Conservation (phyloP, 2,329 filamentous ascomycete genomes). For the Dissoconium aciculare region DNA sequence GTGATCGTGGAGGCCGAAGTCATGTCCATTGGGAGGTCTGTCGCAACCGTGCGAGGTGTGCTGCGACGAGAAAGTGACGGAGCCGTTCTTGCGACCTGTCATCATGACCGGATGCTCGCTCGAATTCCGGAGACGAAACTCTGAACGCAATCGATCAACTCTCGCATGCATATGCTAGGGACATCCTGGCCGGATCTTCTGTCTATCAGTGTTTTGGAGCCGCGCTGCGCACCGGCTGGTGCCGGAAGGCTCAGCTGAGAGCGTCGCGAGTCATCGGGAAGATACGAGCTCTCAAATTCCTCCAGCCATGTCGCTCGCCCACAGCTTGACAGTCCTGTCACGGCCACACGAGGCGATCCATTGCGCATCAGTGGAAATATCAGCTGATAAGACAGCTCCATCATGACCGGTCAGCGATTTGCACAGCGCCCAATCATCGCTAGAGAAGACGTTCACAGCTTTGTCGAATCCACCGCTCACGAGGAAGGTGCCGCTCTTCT, state of each 20-base stretch:
- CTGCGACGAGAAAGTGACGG: conserved; percentile 25
- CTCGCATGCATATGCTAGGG: too few relatives aligned
- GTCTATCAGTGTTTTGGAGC: too few relatives aligned
- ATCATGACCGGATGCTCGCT: conserved; percentile 12
- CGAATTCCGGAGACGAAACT: neutral
- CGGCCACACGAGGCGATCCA: conserved; percentile 95
- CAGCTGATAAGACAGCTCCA: conserved; percentile 78
- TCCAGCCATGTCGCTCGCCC: conserved; percentile 69
- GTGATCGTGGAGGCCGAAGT: conserved; percentile 29
- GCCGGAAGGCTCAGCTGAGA: too few relatives aligned
- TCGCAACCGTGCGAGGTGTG: conserved; percentile 25
- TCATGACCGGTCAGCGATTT: conserved; percentile 83
- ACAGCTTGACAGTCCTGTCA: conserved; percentile 89
- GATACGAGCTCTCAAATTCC: conserved; percentile 23
- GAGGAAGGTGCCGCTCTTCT: conserved; percentile 82
- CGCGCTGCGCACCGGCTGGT: too few relatives aligned
- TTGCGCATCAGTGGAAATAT: conserved; percentile 68
- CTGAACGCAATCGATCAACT: too few relatives aligned
- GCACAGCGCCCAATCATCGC: conserved; percentile 85
- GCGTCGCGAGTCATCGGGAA: too few relatives aligned
- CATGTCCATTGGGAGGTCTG: conserved; percentile 28
- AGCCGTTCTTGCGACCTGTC: conserved; percentile 16
- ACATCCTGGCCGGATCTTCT: too few relatives aligned
- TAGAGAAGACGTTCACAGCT: conserved; percentile 88
- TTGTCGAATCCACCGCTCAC: conserved; percentile 85